Conservation (phyloP, 352 stramenopile species). For the Phytophthora pini region DNA sequence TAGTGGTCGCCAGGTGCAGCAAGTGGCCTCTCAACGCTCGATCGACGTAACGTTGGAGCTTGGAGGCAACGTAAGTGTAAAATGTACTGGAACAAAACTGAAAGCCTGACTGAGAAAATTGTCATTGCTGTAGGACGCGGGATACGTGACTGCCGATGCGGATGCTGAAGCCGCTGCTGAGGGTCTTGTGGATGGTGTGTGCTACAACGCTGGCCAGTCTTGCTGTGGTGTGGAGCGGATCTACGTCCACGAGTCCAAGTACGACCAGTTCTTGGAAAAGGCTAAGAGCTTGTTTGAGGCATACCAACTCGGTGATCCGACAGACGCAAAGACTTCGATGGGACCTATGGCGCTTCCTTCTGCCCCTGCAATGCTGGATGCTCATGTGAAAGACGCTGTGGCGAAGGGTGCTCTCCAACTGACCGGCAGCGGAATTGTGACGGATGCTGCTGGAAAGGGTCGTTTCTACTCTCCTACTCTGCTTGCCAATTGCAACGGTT, state of each 20-base stretch:
- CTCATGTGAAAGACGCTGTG: constrained; percentile 74
- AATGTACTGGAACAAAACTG: not conserved
- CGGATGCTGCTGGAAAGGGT: constrained; percentile 56
- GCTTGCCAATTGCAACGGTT: constrained; percentile 65
- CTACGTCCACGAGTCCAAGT: constrained; percentile 85
- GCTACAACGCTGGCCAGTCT: constrained; percentile 88
- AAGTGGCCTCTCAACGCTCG: constrained; percentile 62
- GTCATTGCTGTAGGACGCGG: constrained; percentile 54
- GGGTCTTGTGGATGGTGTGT: constrained; percentile 77
- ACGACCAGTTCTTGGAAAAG: constrained; percentile 79
- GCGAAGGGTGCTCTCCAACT: constrained; percentile 71
- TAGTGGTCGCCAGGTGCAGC: constrained; percentile 74
- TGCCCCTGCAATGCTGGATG: constrained; percentile 54
- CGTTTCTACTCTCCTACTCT: constrained; percentile 85
- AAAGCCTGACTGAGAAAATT: constrained; percentile 6
- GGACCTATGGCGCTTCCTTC: constrained; percentile 74
- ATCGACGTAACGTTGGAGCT: constrained; percentile 87
- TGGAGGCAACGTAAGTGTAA: constrained; percentile 68
- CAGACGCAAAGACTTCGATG: constrained; percentile 62
- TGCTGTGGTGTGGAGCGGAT: constrained; percentile 87
- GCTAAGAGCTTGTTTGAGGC: constrained; percentile 69
- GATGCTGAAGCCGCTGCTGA: constrained; percentile 72
- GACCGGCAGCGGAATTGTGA: constrained; percentile 50
- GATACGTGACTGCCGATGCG: constrained; percentile 75
- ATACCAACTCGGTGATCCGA: constrained; percentile 72